A percentile compares a stretch with the other conserved stretches of the same genome.
phyloP scores from a whole-genome alignment of 192 early-diverging fungal species.

The Neocallimastix lanati region DNA sequence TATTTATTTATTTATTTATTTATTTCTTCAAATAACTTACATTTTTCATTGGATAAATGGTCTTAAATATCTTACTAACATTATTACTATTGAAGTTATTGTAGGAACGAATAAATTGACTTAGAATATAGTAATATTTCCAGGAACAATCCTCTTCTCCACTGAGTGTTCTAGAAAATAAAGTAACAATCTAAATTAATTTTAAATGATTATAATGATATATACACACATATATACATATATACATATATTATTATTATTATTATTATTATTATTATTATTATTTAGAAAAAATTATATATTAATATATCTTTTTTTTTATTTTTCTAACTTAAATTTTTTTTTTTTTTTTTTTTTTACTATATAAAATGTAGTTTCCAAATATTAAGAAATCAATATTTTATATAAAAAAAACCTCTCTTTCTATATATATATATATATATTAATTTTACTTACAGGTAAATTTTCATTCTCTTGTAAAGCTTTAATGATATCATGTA shows the following conservation, averaged over 20 bases:
- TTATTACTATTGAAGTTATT: neutral
- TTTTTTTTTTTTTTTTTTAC: neutral
- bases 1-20: too few species aligned
- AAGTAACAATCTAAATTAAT: neutral
- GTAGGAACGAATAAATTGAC: neutral
- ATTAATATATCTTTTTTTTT: too few species aligned
- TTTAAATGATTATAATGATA: too few species aligned
- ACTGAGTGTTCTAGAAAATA: neutral
- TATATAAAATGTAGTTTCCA: too few species aligned
- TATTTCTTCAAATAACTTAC: neutral
- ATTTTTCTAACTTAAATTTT: too few species aligned
- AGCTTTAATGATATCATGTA: neutral
- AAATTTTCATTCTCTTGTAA: neutral
- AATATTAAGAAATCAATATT: too few species aligned
- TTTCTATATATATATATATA: too few species aligned
- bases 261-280: too few species aligned
- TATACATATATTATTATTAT: too few species aligned
- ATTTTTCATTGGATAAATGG: neutral
- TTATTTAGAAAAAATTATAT: too few species aligned
- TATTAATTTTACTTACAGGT: neutral
- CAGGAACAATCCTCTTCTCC: neutral
- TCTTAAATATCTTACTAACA: neutral
- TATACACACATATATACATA: too few species aligned
- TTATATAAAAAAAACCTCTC: too few species aligned
- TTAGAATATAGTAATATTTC: neutral